These are phyloP conservation scores for Schizochytrium sp. DNA, from an alignment of 108 stramenopile species.

Conservation along the genomic window DNA sequence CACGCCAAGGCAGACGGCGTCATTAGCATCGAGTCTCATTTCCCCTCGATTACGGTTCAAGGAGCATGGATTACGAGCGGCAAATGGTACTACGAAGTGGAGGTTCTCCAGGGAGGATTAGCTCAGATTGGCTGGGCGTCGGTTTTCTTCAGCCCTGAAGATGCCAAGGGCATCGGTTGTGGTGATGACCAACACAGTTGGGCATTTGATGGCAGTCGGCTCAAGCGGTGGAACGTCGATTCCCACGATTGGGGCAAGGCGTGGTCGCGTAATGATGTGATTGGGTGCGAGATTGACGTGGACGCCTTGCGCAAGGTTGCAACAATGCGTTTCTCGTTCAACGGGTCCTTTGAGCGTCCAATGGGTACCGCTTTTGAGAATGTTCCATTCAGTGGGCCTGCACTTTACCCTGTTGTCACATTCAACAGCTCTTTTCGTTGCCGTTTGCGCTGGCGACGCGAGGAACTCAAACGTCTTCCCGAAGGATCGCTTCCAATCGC, in stretches of 20 bases:
- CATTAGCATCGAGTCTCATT: background rate
- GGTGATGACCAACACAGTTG: constrained; percentile 4
- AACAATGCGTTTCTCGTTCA: background rate
- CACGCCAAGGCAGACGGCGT: background rate
- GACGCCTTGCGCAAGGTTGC: background rate
- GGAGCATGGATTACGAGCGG: background rate
- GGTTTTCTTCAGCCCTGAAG: background rate
- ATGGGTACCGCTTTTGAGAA: background rate
- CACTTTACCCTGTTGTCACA: background rate
- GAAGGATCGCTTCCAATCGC: background rate
- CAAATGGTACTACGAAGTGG: constrained; percentile 11
- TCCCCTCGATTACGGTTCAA: background rate
- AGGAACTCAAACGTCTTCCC: background rate
- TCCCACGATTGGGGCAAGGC: background rate
- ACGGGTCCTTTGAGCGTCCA: background rate
- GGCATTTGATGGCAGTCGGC: constrained; percentile 1
- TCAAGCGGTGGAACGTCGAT: constrained; percentile 1
- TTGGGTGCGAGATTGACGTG: background rate
- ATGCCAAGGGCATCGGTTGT: background rate
- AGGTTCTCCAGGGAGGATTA: background rate
- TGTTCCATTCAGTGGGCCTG: background rate
- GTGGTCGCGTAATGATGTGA: background rate
- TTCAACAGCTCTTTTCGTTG: background rate
- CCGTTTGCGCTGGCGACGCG: background rate
- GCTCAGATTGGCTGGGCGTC: constrained; percentile 11